These are phyloP conservation scores for Asclepias syriaca DNA, from an alignment of 257 asterid species.

Conservation along the genomic window DNA sequence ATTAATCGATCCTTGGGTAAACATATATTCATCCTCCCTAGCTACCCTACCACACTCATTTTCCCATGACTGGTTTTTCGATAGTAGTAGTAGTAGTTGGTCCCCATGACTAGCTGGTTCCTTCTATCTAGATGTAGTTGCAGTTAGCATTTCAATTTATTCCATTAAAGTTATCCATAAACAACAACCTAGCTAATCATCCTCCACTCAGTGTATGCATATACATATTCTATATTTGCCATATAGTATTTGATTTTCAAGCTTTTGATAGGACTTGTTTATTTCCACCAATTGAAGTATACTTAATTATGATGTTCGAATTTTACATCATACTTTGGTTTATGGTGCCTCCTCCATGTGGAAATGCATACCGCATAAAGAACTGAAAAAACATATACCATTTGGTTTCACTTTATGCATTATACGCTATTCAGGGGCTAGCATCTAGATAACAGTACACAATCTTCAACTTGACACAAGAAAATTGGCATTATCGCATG, in stretches of 20 bases:
- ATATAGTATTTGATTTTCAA: neutral
- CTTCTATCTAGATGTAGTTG: neutral
- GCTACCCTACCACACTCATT: neutral
- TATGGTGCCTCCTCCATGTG: neutral
- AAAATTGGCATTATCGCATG: neutral
- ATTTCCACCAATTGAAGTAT: neutral
- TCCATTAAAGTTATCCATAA: neutral
- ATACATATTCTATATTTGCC: too few relatives aligned
- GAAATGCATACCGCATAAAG: neutral
- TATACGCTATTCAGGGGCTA: neutral
- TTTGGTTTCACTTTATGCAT: neutral
- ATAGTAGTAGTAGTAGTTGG: neutral
- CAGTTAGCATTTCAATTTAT: neutral
- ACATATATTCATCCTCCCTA: neutral
- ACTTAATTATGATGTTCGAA: neutral
- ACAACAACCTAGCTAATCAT: neutral
- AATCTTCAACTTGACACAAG: neutral
- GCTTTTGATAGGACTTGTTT: neutral
- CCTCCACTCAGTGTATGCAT: neutral
- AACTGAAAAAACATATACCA: neutral
- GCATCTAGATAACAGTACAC: neutral
- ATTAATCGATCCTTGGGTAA: neutral
- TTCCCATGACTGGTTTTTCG: neutral
- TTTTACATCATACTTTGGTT: neutral
- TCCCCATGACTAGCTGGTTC: neutral